These are phyloP conservation scores for Solanum chacoense DNA, from an alignment of 305 asterid genomes.

Conservation along the genomic window DNA sequence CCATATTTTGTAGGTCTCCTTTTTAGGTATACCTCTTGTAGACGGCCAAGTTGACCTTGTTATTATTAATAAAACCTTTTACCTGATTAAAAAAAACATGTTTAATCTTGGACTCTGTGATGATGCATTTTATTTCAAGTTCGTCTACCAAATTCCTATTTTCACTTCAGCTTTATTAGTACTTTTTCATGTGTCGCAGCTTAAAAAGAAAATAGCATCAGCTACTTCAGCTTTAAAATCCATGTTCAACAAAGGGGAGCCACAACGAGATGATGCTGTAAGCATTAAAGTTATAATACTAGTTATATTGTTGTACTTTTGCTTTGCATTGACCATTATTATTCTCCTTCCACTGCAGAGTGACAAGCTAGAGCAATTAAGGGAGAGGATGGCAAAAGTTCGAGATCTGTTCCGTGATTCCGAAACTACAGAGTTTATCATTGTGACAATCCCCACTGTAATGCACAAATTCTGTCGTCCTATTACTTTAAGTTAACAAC, in stretches of 20 bases:
- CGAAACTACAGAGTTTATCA: conserved; percentile 56
- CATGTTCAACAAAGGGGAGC: conserved; percentile 48
- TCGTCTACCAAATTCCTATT: background rate
- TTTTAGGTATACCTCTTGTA: background rate
- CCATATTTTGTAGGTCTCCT: background rate
- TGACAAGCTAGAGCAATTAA: conserved; percentile 50
- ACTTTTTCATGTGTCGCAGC: conserved; percentile 22
- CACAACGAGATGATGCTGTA: conserved; percentile 38
- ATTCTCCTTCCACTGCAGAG: conserved; percentile 19
- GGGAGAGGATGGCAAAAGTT: conserved; percentile 57
- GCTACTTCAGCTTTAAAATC: conserved; percentile 62
- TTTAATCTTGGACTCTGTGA: background rate
- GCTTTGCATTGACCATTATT: background rate
- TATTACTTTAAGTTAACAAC: background rate
- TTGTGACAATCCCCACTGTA: conserved; percentile 75
- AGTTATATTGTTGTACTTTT: background rate
- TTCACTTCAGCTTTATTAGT: background rate
- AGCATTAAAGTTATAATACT: conserved; percentile 6
- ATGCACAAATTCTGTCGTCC: conserved; percentile 5
- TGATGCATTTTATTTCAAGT: background rate
- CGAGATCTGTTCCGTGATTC: conserved; percentile 60
- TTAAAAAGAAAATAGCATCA: conserved; percentile 60
- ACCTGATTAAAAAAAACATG: background rate
- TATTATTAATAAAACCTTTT: background rate
- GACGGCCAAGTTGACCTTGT: background rate